Evolutionary conservation across 352 stramenopile genomes (phyloP), one percentile per base, ranked within the genome.

Genomic region (Phytophthora melonis): DNA sequence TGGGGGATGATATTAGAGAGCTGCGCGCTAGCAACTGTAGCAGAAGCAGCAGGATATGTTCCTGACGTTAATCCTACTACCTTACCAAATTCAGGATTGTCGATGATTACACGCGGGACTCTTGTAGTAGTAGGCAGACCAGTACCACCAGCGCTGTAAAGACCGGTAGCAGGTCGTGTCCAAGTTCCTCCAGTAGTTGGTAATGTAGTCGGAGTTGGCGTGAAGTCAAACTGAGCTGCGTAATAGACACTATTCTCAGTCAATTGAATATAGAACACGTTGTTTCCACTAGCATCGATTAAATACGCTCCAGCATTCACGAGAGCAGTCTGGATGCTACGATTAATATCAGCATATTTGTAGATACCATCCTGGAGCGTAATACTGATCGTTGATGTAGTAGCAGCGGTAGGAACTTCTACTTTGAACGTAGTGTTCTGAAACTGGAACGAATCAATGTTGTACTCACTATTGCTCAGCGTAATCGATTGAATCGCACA

Each of bases 21-120:
- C 4, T 58, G 30, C 39, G 53, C 60, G 43, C 27, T 55, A 11
- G 69, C 30, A 21, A 60, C 39, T 0, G 41, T 76, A 3, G 63
- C 57, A 19, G 57, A 45, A 13, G 69, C 19, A 21, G 62, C 5
- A 21, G 69, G 69, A 27, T 76, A 76, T 1, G 69, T 76, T 21
- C 13, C 50, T 11, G 50, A 4, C 21, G 56, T 68, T 2, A 76
- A 27, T 0, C 63, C 69, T 18, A 71, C 5, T 13, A 76, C 63
- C 27, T 63, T 68, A 27, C 69, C 69, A 60, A 76, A 76, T 0
- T 13, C 23, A 32, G 27, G 19, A 45, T 74, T 74, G 54, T 74
- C 59, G 9, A 74, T 63, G n/a, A 68, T 68, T 3, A 74, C 27
- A 61, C 56, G 63, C 30, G 57, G 69, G 2, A 71, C 69, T n/a